Evolutionary conservation across 176 grass and related monocot species (phyloP), one percentile per base, ranked within the genome.

Genomic region (Lolium multiflorum): DNA sequence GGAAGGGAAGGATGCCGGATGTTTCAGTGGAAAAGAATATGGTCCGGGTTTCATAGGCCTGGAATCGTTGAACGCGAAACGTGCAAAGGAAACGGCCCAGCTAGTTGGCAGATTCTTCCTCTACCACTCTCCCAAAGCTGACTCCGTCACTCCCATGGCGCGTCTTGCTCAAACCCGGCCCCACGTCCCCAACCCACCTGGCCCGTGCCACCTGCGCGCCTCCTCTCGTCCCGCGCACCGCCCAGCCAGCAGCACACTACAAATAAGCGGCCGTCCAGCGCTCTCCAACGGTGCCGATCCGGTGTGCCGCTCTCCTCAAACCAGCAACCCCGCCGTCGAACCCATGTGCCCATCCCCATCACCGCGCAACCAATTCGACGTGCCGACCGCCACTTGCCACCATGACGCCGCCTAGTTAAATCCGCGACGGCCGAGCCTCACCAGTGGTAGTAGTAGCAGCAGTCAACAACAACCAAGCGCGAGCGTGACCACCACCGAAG

Each of bases 241-340:
- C 11, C 0, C 44, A 0, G 56, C 7, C 39, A 8, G 74, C 25
- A 43, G 20, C 52, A 14, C 25, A 17, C 80, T 91, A 47, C 55
- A 79, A 58, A 78, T 76, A 72, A 26, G 18, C 62, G 26, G 15
- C 6, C 62, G 52, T 49, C 38, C 15, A 75, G 16, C 72, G 16
- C 72, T 68, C 81, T 60, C 77, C 83, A 60, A 66, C 65, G 71
- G 50, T 63, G 46, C 5, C 82, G 17, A 89, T 63, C 74, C 94
- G 35, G 86, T 96, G 94, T 92, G 91, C 91, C 82, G 85, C 6
- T 77, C 72, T 9, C 48, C 55, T 0, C 67, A 35, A 62, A 79
- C 61, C 87, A 89, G 28, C 70, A 56, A 74, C 74, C 5, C 22
- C 39, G 39, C 26, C 46, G 21, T 28, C 83, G 77, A 74, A 92